These are phyloP conservation scores for Arthrobotrys pseudoclavata DNA, from an alignment of 2,329 filamentous ascomycete genomes.

Conservation along the genomic window DNA sequence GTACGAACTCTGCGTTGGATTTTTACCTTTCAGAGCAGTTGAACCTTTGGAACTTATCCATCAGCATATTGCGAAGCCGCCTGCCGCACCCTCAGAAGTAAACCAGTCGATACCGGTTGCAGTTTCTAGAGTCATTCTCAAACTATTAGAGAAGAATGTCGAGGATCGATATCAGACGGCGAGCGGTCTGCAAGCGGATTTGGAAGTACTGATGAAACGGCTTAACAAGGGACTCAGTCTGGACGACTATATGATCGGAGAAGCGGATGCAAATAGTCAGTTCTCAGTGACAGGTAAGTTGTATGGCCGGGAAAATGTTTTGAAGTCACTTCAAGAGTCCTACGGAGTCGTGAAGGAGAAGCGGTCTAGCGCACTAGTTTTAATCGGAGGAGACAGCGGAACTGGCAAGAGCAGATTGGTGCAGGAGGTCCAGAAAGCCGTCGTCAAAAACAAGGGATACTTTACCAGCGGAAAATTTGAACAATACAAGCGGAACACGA, in stretches of 20 bases:
- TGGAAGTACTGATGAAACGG: conserved; percentile 62
- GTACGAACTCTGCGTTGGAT: conserved; percentile 64
- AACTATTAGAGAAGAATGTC: conserved; percentile 63
- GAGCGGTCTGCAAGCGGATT: conserved; percentile 63
- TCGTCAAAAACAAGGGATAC: conserved; percentile 63
- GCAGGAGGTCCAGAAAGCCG: conserved; percentile 63
- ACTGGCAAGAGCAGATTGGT: conserved; percentile 63
- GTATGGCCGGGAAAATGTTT: conserved; percentile 62
- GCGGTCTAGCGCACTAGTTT: conserved; percentile 61
- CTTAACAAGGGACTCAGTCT: conserved; percentile 61
- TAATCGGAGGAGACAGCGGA: conserved; percentile 62
- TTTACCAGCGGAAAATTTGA: conserved; percentile 64
- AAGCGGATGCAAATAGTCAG: conserved; percentile 63
- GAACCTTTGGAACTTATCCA: conserved; percentile 64
- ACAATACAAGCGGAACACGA: conserved; percentile 63
- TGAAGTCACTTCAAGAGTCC: conserved; percentile 52
- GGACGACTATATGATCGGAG: conserved; percentile 62
- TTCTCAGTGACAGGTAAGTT: conserved; percentile 63
- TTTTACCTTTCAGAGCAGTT: conserved; percentile 63
- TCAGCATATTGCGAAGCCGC: conserved; percentile 64
- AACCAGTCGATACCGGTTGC: conserved; percentile 63
- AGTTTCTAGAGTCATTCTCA: conserved; percentile 63
- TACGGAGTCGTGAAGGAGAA: conserved; percentile 47
- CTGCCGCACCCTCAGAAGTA: conserved; percentile 62
- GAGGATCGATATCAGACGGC: conserved; percentile 64